These are phyloP conservation scores for Pseudohalonectria lignicola DNA, from an alignment of 2,329 filamentous ascomycete species.

Conservation along the genomic window DNA sequence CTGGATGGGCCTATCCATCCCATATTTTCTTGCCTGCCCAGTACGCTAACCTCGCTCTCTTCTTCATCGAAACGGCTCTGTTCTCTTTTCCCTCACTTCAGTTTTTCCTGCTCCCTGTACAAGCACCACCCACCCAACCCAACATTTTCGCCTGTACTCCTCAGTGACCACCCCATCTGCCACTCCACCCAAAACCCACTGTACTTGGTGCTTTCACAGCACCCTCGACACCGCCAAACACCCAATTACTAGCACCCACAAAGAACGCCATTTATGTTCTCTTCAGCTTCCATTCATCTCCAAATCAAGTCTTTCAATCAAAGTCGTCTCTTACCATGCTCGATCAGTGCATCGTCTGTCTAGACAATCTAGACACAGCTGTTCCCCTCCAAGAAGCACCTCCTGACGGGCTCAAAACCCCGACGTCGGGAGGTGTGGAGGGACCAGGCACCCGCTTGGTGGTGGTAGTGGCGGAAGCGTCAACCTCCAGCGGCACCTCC, in stretches of 20 bases:
- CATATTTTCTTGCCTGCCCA: not conserved
- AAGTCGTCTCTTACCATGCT: constrained; percentile 29
- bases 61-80: not conserved
- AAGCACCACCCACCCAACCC: too few relatives aligned
- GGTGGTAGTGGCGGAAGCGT: constrained; percentile 8
- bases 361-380: constrained; percentile 40
- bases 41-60: not conserved
- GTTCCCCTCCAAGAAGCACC: not conserved
- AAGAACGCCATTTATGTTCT: not conserved
- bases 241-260: not conserved
- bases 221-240: not conserved
- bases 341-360: constrained; percentile 62
- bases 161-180: too few relatives aligned
- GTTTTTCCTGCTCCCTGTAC: not conserved
- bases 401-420: constrained; percentile 14
- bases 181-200: not conserved
- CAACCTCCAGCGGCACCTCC: constrained; percentile 2
- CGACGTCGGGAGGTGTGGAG: constrained; percentile 7
- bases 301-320: not conserved
- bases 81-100: not conserved
- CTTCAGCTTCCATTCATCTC: not conserved
- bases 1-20: not conserved
- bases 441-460: constrained; percentile 5
- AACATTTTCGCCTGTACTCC: too few relatives aligned
- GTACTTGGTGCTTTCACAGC: too few relatives aligned